These are phyloP conservation scores for Trichoderma parareesei DNA, from an alignment of 495 filamentous ascomycete species.

Conservation along the genomic window DNA sequence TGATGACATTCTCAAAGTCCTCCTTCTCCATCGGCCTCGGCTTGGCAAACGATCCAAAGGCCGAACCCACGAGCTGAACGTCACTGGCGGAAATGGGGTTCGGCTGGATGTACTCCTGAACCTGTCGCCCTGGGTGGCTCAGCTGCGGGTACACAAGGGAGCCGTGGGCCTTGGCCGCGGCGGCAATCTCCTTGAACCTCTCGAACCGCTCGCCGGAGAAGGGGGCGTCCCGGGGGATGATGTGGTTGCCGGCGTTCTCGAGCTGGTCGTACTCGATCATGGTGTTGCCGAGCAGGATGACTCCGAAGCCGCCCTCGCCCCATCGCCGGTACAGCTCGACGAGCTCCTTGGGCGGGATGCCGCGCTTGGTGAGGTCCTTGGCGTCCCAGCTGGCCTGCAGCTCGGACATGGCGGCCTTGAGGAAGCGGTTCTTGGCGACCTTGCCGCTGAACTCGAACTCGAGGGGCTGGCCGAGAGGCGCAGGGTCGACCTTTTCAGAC, in stretches of 20 bases:
- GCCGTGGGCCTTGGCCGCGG: conserved; percentile 43
- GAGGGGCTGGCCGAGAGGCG: conserved; percentile 47
- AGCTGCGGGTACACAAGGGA: conserved; percentile 51
- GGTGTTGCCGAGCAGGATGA: conserved; percentile 55
- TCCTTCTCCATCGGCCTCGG: conserved; percentile 34
- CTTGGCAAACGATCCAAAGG: conserved; percentile 19
- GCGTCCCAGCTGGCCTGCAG: conserved; percentile 48
- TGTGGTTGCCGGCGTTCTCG: conserved; percentile 48
- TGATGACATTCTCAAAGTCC: conserved; percentile 42
- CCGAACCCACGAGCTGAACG: conserved; percentile 40
- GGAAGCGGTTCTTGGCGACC: conserved; percentile 49
- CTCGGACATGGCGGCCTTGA: conserved; percentile 61
- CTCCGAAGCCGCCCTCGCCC: conserved; percentile 50
- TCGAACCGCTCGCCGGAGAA: conserved; percentile 50
- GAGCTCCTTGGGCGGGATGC: conserved; percentile 49
- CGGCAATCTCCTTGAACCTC: conserved; percentile 45
- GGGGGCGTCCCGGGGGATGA: conserved; percentile 41
- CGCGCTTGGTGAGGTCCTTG: conserved; percentile 37
- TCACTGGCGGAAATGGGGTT: conserved; percentile 54
- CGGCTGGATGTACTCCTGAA: conserved; percentile 35
- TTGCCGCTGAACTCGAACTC: conserved; percentile 49
- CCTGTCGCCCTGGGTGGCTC: conserved; percentile 57
- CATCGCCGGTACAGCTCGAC: conserved; percentile 52
- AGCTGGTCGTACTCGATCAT: conserved; percentile 53
- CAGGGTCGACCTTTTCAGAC: conserved; percentile 24